These are phyloP conservation scores for Voacanga thouarsii DNA, from an alignment of 257 asterid genomes.

Conservation along the genomic window DNA sequence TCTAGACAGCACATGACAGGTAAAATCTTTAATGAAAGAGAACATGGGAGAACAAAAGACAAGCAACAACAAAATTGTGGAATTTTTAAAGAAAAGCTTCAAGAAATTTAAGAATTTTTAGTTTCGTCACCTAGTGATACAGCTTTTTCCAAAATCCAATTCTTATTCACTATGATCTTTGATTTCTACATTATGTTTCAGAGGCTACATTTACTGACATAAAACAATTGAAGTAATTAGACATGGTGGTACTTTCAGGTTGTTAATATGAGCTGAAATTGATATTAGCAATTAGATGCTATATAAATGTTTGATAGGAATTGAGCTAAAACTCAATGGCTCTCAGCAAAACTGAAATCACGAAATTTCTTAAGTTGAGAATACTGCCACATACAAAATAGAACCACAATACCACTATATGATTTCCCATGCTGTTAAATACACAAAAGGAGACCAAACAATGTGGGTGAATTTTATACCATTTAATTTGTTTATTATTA, in stretches of 20 bases:
- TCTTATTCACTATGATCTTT: too few species aligned
- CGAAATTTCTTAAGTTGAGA: background rate
- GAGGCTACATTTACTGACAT: background rate
- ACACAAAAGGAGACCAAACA: background rate
- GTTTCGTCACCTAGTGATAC: background rate
- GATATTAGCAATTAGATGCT: slow-evolving; percentile 1
- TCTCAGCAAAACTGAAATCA: background rate
- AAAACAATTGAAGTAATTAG: background rate
- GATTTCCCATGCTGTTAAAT: too few species aligned
- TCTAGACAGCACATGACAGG: background rate
- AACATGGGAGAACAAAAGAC: background rate
- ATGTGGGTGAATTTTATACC: background rate
- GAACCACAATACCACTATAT: background rate
- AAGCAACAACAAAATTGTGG: background rate
- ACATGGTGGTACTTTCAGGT: background rate
- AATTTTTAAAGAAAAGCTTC: background rate
- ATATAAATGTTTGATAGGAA: background rate
- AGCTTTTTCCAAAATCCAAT: too few species aligned
- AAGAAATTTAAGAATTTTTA: background rate
- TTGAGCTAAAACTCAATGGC: background rate
- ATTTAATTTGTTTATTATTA: background rate
- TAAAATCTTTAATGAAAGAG: background rate
- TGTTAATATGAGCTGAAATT: background rate
- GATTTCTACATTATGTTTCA: background rate
- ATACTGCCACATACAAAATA: background rate